These are phyloP conservation scores for Amylostereum areolatum DNA, from an alignment of 1,284 basidiomycete species.

Conservation along the genomic window DNA sequence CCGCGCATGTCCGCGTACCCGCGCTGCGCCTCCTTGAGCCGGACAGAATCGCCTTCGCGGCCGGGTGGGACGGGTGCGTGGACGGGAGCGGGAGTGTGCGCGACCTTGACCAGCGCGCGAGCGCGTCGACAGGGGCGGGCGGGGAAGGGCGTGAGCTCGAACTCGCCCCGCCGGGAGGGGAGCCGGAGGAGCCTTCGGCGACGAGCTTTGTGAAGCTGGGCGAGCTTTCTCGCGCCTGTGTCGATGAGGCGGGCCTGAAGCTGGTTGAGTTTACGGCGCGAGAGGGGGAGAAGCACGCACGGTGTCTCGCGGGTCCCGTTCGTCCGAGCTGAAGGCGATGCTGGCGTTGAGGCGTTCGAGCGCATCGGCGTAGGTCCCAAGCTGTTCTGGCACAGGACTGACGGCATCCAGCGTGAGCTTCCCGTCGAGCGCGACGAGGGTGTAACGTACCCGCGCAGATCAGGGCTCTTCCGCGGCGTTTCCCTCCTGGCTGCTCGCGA, in stretches of 20 bases:
- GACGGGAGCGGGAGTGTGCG: constrained; percentile 66
- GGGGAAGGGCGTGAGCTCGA: constrained; percentile 50
- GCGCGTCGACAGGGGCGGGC: constrained; percentile 49
- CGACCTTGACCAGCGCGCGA: constrained; percentile 60
- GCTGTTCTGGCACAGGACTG: constrained; percentile 64
- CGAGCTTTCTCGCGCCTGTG: constrained; percentile 73
- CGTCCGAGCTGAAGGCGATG: constrained; percentile 68
- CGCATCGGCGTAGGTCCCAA: constrained; percentile 61
- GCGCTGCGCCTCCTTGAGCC: constrained; percentile 66
- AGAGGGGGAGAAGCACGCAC: constrained; percentile 28
- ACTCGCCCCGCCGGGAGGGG: constrained; percentile 56
- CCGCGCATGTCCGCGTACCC: constrained; percentile 83
- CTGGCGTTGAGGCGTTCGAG: constrained; percentile 70
- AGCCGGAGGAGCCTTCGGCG: constrained; percentile 72
- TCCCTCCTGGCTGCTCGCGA: constrained; percentile 70
- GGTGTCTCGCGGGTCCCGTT: constrained; percentile 52
- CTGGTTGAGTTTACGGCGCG: neutral
- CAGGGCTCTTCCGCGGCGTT: constrained; percentile 70
- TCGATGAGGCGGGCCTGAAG: constrained; percentile 68
- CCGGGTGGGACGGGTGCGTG: constrained; percentile 75
- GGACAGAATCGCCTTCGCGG: constrained; percentile 52
- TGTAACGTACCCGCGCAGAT: constrained; percentile 59
- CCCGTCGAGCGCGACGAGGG: neutral
- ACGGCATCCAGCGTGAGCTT: neutral
- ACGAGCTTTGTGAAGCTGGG: constrained; percentile 75